These are phyloP conservation scores for Amniculicola lignicola DNA, from an alignment of 495 filamentous ascomycete species.

Conservation along the genomic window DNA sequence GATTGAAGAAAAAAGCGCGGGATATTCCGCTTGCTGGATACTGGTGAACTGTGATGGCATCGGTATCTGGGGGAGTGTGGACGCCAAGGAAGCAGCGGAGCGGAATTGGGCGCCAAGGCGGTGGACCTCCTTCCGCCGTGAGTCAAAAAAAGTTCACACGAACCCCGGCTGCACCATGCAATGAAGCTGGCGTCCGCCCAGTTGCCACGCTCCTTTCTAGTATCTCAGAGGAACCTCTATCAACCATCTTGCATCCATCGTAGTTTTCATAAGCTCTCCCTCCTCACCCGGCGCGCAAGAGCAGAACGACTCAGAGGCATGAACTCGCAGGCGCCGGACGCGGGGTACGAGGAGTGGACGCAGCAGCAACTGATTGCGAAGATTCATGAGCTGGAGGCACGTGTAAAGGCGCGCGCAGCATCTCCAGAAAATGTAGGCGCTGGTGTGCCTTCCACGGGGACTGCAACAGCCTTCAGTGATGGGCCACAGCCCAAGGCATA, in stretches of 20 bases:
- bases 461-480: neutral
- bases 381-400: constrained; percentile 22
- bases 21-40: neutral
- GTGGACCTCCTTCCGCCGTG: constrained; percentile 4
- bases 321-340: neutral
- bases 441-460: neutral
- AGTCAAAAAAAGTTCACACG: neutral
- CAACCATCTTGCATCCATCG: constrained; percentile 6
- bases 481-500: neutral
- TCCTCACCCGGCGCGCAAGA: constrained; percentile 2
- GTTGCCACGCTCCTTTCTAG: constrained; percentile 11
- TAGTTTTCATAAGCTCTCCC: constrained; percentile 25
- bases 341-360: constrained; percentile 17
- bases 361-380: constrained; percentile 19
- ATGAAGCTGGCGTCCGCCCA: constrained; percentile 9
- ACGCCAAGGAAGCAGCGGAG: neutral
- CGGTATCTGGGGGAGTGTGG: neutral
- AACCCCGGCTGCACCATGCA: neutral
- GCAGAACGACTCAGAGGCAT: neutral
- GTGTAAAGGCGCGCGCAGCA: neutral
- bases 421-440: neutral
- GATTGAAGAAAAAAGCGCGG: neutral
- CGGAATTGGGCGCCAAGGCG: neutral
- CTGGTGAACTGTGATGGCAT: neutral
- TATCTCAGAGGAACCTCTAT: neutral